Evolutionary conservation across 2,329 filamentous ascomycete genomes (phyloP), one percentile per base, ranked within the genome.

Genomic region (Lecanosticta acicola): DNA sequence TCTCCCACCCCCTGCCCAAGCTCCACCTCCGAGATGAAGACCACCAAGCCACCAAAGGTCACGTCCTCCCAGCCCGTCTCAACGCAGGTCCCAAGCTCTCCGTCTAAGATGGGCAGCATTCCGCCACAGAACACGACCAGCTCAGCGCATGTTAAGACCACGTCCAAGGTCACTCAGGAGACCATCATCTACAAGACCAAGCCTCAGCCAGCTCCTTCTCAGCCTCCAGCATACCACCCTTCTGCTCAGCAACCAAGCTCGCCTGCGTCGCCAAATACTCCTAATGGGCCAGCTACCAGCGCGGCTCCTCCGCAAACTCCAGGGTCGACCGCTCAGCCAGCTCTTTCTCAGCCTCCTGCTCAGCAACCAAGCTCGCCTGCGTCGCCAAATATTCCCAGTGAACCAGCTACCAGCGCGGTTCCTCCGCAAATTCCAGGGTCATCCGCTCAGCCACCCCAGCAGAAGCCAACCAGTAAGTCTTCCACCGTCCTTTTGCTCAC

Each of bases 121-220:
- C 14, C 13, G 35, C 35, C 35, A 9, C 14, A 18, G 18, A 8
- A 17, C 14, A 37, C 35, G 8, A 4, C 5, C 5, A 17, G 16
- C 9, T 33, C 39, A 26, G 34, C 39, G 3, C 20, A 14, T 9
- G 29, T 41, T 3, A n/a, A 14, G n/a, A 33, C 20, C 39, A 41
- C 39, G 14, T 32, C 26, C n/a, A 41, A 29, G 9, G 9, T 33
- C 21, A 41, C 39, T n/a, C 13, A 41, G 29, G 39, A 41, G 39
- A 41, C 26, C n/a, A 41, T 29, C 10, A 18, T 41, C 39, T 41
- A 41, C 26, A 19, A 32, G 39, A 41, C 29, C 3, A 33, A 34
- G 26, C 39, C 39, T 17, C 29, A 20, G 4, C 14, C 32, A n/a
- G 16, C 9, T 37, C 14, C 35, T 19, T 37, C 35, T 37, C 35